These are phyloP conservation scores for Wickerhamiella vanderwaltii DNA, from an alignment of 805 yeast genomes.

Conservation along the genomic window DNA sequence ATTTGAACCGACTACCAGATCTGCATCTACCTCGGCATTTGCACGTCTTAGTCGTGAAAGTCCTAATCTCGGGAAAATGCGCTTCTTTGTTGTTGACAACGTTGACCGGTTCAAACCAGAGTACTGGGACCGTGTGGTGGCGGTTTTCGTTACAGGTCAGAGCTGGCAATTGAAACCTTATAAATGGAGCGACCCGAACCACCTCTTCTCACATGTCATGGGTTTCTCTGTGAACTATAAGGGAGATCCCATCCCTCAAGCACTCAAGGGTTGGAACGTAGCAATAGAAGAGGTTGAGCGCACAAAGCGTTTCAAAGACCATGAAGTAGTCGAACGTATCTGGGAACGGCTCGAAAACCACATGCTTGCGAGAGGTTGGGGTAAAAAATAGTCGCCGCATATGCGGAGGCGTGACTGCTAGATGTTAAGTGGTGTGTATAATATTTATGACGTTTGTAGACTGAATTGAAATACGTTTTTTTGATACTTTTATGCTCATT, in stretches of 20 bases:
- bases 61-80: slow-evolving; percentile 45
- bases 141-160: slow-evolving; percentile 93
- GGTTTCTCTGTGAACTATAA: slow-evolving; percentile 70
- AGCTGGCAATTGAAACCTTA: slow-evolving; percentile 91
- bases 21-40: slow-evolving; percentile 29
- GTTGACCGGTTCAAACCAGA: slow-evolving; percentile 87
- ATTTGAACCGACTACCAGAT: slow-evolving; percentile 38
- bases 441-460: too few relatives aligned
- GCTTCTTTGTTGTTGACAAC: slow-evolving; percentile 74
- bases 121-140: slow-evolving; percentile 95
- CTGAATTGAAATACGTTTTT: too few relatives aligned
- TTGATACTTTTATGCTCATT: too few relatives aligned
- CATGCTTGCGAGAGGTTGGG: slow-evolving; percentile 54
- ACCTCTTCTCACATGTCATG: slow-evolving; percentile 66
- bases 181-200: slow-evolving; percentile 68
- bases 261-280: slow-evolving; percentile 81
- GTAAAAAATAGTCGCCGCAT: neutral
- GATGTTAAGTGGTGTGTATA: too few relatives aligned
- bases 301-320: slow-evolving; percentile 72
- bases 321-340: slow-evolving; percentile 69
- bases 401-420: neutral
- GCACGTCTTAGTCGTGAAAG: slow-evolving; percentile 45
- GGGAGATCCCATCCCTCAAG: slow-evolving; percentile 68
- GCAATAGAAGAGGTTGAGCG: slow-evolving; percentile 66
- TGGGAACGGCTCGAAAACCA: slow-evolving; percentile 77